Conservation (phyloP, 768 basidiomycete genomes). For the Gloeophyllum trabeum region DNA sequence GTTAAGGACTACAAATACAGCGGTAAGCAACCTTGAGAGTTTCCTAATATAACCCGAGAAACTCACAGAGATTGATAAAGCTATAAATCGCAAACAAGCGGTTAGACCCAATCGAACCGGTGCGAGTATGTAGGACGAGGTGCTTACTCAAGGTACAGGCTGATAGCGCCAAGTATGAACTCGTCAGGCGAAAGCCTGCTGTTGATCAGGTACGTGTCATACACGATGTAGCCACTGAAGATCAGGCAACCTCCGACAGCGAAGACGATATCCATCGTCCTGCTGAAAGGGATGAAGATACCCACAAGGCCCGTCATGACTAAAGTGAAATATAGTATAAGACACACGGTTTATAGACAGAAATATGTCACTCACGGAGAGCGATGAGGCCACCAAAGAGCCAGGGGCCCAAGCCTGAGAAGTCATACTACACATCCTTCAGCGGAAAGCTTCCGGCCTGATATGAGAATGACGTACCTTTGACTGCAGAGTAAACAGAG, state of each 20-base stretch:
- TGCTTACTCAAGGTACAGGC: slow-evolving; percentile 87
- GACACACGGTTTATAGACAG: neutral
- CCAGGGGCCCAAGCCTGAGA: slow-evolving; percentile 86
- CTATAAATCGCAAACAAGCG: slow-evolving; percentile 24
- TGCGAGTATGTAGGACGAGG: neutral
- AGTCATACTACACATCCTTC: slow-evolving; percentile 60
- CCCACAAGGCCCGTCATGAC: slow-evolving; percentile 77
- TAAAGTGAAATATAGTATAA: slow-evolving; percentile 12
- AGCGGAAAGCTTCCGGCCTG: neutral
- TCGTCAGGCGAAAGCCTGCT: slow-evolving; percentile 86
- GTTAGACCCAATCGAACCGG: slow-evolving; percentile 1
- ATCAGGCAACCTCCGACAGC: slow-evolving; percentile 70
- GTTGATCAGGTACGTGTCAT: slow-evolving; percentile 87
- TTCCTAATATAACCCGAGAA: neutral
- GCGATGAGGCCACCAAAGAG: slow-evolving; percentile 80
- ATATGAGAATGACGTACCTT: slow-evolving; percentile 42
- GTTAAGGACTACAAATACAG: slow-evolving; percentile 48
- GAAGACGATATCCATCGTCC: slow-evolving; percentile 72
- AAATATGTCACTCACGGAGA: slow-evolving; percentile 34
- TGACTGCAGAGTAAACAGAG: slow-evolving; percentile 89
- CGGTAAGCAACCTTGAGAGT: slow-evolving; percentile 2
- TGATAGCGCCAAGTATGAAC: slow-evolving; percentile 82
- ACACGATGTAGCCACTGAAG: slow-evolving; percentile 86
- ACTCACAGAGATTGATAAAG: slow-evolving; percentile 80
- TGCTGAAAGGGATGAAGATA: slow-evolving; percentile 78